Evolutionary conservation across 768 basidiomycete genomes (phyloP), one percentile per base, ranked within the genome.

Genomic region (Roridomyces roridus): DNA sequence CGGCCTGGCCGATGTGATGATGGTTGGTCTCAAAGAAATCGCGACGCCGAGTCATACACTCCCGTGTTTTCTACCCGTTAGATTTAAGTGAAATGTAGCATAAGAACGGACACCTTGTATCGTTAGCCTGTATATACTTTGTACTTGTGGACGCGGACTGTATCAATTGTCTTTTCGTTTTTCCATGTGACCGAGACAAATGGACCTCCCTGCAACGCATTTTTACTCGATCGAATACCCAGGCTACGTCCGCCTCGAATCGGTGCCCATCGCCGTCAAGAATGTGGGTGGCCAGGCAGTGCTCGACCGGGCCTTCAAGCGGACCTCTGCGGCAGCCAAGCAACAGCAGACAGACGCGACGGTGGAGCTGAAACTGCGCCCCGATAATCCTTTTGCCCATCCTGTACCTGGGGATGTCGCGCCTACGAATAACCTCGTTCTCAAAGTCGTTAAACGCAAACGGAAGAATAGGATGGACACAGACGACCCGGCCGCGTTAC

Each of bases 191-290:
- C 31, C 31, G 31, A 10, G 31, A 11, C 31, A n/a, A n/a, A 34
- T 34, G 31, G 31, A 34, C 31, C 31, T 93, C 2, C 84, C 87
- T 20, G 75, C 81, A 29, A 76, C 78, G 6, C 77, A 84, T 26
- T 90, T 87, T 68, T 90, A 89, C 67, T 89, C 92, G 5, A 78
- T 96, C 58, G 95, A 97, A 71, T 96, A 94, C 74, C 94, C 94
- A 7, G 94, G 94, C 58, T 92, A 93, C 62, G 87, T 97, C 50
- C 73, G 79, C 14, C 72, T 79, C 4, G 68, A 79, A 1, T 90
- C 92, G 29, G 80, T 87, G 5, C 78, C 85, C 0, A 62, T 77
- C 17, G 92, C 88, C 2, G 70, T 94, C 40, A 74, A 80, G 43
- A 85, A 80, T 54, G 78, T 92, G 11, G 92, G 91, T 3, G 88